Evolutionary conservation across 345 rosid species (phyloP), one percentile per base, ranked within the genome.

Genomic region (Sapria himalayana): DNA sequence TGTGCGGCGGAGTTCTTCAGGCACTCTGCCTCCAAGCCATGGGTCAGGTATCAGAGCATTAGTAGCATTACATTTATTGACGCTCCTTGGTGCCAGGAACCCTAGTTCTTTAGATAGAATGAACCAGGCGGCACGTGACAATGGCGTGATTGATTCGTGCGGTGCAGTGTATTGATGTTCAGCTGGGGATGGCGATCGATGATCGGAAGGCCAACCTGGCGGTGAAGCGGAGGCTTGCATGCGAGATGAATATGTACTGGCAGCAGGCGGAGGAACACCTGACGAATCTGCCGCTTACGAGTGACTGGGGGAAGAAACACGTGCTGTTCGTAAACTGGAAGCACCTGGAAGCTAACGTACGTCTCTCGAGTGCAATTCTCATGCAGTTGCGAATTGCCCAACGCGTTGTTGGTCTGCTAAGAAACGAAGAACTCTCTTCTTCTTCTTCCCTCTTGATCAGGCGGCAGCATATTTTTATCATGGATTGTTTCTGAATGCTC

Each of bases 191-290:
- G 86, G 99, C 99, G 47, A 91, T 91, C 31, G 95, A 84, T 66
- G 84, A 86, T 59, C 59, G 95, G 22, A 91, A 84, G 66, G 99
- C 99, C 52, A 91, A 95, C 50, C 85, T 91, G 44, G 96, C 99
- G 44, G 99, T 91, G 59, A 91, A 91, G 58, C 71, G 99, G 43
- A 74, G 99, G 59, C 95, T 91, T 66, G 81, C 95, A 41, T 91
- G 99, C 60, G 99, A 91, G 76, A 80, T 91, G 95, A 95, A 82
- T 9, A 91, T 79, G 61, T 84, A 77, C 54, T 91, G 95, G 99
- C 93, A 84, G 68, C 99, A 91, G 99, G 95, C 99, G 54, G 92
- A 80, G 56, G 99, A 91, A 64, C 79, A 80, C 60, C 49, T 80
- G 9, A 73, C 71, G 81, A 84, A 73, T 66, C 92, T 80, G 67